Conservation (phyloP, 306 rosid species). For the Trifolium repens region DNA sequence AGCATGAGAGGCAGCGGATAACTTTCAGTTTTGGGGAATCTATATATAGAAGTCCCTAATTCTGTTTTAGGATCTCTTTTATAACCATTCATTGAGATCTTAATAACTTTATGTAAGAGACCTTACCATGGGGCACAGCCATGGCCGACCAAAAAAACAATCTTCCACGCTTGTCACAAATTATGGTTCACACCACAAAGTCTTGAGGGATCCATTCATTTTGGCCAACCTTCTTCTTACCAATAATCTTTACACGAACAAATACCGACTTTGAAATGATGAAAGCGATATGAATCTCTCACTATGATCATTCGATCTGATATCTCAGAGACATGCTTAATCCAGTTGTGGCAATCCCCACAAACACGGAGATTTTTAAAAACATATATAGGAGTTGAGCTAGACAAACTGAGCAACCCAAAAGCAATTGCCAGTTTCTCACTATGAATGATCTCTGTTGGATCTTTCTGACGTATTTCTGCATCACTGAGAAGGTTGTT, state of each 20-base stretch:
- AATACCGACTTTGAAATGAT: conserved; percentile 73
- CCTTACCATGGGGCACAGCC: conserved; percentile 24
- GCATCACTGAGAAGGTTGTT: conserved; percentile 62
- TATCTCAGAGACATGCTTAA: conserved; percentile 70
- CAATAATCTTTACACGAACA: conserved; percentile 88
- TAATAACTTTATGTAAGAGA: conserved; percentile 13
- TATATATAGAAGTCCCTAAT: too few species aligned
- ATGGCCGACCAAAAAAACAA: conserved; percentile 20
- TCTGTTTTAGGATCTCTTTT: too few species aligned
- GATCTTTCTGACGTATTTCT: conserved; percentile 63
- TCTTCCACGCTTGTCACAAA: conserved; percentile 10
- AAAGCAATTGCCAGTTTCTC: conserved; percentile 85
- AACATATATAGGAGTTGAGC: conserved; percentile 61
- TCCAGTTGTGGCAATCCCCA: conserved; percentile 88
- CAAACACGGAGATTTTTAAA: conserved; percentile 88
- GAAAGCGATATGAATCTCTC: conserved; percentile 84
- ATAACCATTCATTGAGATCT: too few species aligned
- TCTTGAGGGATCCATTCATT: conserved; percentile 28
- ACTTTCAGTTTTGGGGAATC: too few species aligned
- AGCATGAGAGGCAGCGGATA: background rate
- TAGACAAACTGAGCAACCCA: conserved; percentile 68
- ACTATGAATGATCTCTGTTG: conserved; percentile 61
- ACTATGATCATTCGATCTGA: conserved; percentile 65
- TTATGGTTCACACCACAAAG: conserved; percentile 10
- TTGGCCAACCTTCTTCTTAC: conserved; percentile 47